Percentiles rank a stretch among this genome's conserved stretches.
Conservation (phyloP, 83 land plant species). For the Diphasiastrum complanatum region DNA sequence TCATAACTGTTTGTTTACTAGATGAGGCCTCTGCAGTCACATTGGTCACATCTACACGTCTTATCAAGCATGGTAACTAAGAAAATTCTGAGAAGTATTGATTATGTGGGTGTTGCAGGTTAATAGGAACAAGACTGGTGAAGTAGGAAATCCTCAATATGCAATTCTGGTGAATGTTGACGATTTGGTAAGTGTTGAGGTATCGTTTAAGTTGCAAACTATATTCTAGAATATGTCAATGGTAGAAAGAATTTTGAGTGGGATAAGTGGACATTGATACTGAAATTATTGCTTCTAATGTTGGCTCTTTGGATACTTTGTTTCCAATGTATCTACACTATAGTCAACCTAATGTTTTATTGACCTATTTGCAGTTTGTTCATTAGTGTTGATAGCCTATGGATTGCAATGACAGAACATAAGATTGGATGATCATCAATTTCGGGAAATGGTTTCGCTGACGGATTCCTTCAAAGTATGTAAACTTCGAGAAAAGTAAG, state of each 20-base stretch:
- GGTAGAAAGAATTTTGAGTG: too few species aligned
- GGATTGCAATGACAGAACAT: conserved; percentile 17
- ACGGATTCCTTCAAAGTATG: conserved; percentile 27
- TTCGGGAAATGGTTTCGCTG: conserved; percentile 31
- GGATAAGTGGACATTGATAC: too few species aligned
- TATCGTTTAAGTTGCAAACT: too few species aligned
- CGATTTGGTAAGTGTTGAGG: conserved; percentile 22
- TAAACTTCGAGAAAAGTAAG: conserved; percentile 28
- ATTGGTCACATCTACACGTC: too few species aligned
- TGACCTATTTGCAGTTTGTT: background rate
- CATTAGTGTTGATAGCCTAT: background rate
- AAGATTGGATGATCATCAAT: conserved; percentile 25
- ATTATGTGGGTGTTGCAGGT: conserved; percentile 23
- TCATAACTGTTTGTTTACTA: too few species aligned
- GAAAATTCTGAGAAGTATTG: conserved; percentile 2
- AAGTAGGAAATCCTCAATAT: conserved; percentile 21
- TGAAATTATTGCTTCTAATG: too few species aligned
- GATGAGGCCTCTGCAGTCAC: too few species aligned
- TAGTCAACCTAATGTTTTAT: too few species aligned
- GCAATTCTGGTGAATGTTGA: conserved; percentile 20
- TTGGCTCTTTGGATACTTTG: too few species aligned
- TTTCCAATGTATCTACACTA: too few species aligned
- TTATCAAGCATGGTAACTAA: background rate
- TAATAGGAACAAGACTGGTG: conserved; percentile 13
- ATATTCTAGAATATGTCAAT: too few species aligned